Percentiles rank a stretch among this genome's conserved stretches.
Conservation (phyloP, 345 rosid genomes). For the Citrus sp. region DNA sequence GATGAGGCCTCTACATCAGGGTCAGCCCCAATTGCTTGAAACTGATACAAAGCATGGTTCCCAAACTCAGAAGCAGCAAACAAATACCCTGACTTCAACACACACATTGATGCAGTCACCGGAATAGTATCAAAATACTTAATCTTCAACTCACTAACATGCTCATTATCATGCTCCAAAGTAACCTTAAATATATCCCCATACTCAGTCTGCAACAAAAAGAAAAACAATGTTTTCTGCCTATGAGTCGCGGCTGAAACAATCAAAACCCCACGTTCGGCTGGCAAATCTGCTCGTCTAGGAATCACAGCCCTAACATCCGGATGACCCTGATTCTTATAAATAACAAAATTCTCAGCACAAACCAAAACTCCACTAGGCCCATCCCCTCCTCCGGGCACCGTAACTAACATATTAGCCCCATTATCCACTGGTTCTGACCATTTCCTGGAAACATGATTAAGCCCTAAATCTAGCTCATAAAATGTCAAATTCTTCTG, state of each 20-base stretch:
- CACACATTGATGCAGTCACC: slow-evolving; percentile 79
- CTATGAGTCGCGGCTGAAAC: slow-evolving; percentile 87
- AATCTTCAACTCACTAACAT: slow-evolving; percentile 77
- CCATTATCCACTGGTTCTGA: slow-evolving; percentile 93
- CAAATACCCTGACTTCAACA: slow-evolving; percentile 81
- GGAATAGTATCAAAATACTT: slow-evolving; percentile 97
- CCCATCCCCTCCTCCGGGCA: slow-evolving; percentile 98
- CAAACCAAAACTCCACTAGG: slow-evolving; percentile 96
- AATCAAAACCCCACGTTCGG: slow-evolving; percentile 87
- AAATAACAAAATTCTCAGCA: slow-evolving; percentile 95
- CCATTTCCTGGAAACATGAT: slow-evolving; percentile 97
- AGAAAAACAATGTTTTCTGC: slow-evolving; percentile 91
- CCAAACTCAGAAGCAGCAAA: slow-evolving; percentile 97
- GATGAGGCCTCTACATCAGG: slow-evolving; percentile 94
- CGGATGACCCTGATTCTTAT: slow-evolving; percentile 91
- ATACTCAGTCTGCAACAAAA: slow-evolving; percentile 91
- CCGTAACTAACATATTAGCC: slow-evolving; percentile 96
- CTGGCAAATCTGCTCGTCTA: slow-evolving; percentile 85
- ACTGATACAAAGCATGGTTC: slow-evolving; percentile 92
- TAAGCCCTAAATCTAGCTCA: slow-evolving; percentile 93
- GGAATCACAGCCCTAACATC: slow-evolving; percentile 95
- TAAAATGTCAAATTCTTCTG: slow-evolving; percentile 94
- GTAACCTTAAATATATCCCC: slow-evolving; percentile 95
- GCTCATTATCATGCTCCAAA: slow-evolving; percentile 65
- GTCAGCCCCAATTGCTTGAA: slow-evolving; percentile 87